phyloP scores from a whole-genome alignment of 2,329 filamentous ascomycete genomes.

The Monosporascus sp. region DNA sequence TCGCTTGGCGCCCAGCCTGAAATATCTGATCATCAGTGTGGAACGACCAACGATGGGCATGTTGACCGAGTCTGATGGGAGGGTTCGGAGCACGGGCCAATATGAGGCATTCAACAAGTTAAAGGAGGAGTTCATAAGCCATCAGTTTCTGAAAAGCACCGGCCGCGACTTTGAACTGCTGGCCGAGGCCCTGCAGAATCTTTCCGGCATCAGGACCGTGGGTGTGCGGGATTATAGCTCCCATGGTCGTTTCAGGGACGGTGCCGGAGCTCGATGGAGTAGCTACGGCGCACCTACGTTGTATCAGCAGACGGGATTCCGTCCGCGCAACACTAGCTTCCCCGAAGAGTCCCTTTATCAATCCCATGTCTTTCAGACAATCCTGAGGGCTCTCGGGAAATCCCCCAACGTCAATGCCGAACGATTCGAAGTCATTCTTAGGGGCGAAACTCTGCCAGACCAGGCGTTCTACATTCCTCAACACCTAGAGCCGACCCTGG shows the following conservation, averaged over 20 bases:
- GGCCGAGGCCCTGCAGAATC: slow-evolving; percentile 46
- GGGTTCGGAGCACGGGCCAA: slow-evolving; percentile 15
- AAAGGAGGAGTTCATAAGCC: slow-evolving; percentile 20
- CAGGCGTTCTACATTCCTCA: slow-evolving; percentile 41
- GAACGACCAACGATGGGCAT: slow-evolving; percentile 17
- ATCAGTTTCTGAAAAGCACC: slow-evolving; percentile 30
- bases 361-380: slow-evolving; percentile 31
- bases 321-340: slow-evolving; percentile 2
- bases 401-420: slow-evolving; percentile 29
- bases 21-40: slow-evolving; percentile 44
- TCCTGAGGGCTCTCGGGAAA: slow-evolving; percentile 37
- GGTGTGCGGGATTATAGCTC: slow-evolving; percentile 56
- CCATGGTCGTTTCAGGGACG: slow-evolving; percentile 43
- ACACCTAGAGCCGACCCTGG: slow-evolving; percentile 29
- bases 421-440: slow-evolving; percentile 43
- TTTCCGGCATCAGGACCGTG: slow-evolving; percentile 49
- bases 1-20: slow-evolving; percentile 33
- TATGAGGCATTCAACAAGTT: slow-evolving; percentile 17
- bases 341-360: slow-evolving; percentile 13
- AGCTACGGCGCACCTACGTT: slow-evolving; percentile 48
- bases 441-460: slow-evolving; percentile 29
- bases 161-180: slow-evolving; percentile 50
- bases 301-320: slow-evolving; percentile 22
- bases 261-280: slow-evolving; percentile 35
- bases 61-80: slow-evolving; percentile 9